phyloP scores from a whole-genome alignment of 495 filamentous ascomycete genomes.

The Niebla homalea region DNA sequence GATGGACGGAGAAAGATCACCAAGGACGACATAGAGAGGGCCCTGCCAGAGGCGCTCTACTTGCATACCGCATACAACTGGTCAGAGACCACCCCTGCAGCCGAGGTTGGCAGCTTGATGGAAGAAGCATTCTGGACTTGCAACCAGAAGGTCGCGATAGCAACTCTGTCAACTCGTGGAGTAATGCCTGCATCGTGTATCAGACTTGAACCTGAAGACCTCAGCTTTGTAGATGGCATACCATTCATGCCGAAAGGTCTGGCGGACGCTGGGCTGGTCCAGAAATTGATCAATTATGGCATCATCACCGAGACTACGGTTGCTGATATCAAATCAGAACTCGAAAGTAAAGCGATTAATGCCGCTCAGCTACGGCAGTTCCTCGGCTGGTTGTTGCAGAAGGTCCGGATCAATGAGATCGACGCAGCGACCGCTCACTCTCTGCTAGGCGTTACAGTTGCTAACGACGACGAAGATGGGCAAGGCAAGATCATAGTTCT shows the following conservation, averaged over 20 bases:
- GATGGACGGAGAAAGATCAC: slow-evolving; percentile 33
- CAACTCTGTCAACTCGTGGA: slow-evolving; percentile 75
- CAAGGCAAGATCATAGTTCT: slow-evolving; percentile 60
- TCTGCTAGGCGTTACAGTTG: slow-evolving; percentile 70
- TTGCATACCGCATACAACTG: slow-evolving; percentile 60
- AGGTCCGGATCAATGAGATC: slow-evolving; percentile 52
- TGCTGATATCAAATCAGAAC: slow-evolving; percentile 67
- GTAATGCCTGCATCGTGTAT: slow-evolving; percentile 66
- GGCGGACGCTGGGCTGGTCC: slow-evolving; percentile 53
- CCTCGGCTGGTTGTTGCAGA: slow-evolving; percentile 64
- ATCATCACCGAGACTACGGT: slow-evolving; percentile 75
- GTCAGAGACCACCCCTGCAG: slow-evolving; percentile 74
- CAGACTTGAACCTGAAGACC: slow-evolving; percentile 64
- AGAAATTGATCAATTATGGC: slow-evolving; percentile 62
- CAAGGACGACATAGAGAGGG: slow-evolving; percentile 46
- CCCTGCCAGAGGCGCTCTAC: slow-evolving; percentile 52
- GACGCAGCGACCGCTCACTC: slow-evolving; percentile 46
- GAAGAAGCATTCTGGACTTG: slow-evolving; percentile 93
- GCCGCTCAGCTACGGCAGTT: slow-evolving; percentile 64
- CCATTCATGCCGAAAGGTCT: slow-evolving; percentile 72
- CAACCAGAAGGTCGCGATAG: slow-evolving; percentile 64
- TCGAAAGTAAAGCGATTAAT: slow-evolving; percentile 61
- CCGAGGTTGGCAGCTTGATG: slow-evolving; percentile 64
- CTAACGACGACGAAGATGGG: slow-evolving; percentile 51
- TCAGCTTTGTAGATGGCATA: slow-evolving; percentile 83